Evolutionary conservation across 2,329 filamentous ascomycete genomes (phyloP), one percentile per base, ranked within the genome.

Genomic region (Parastagonospora nodorum): DNA sequence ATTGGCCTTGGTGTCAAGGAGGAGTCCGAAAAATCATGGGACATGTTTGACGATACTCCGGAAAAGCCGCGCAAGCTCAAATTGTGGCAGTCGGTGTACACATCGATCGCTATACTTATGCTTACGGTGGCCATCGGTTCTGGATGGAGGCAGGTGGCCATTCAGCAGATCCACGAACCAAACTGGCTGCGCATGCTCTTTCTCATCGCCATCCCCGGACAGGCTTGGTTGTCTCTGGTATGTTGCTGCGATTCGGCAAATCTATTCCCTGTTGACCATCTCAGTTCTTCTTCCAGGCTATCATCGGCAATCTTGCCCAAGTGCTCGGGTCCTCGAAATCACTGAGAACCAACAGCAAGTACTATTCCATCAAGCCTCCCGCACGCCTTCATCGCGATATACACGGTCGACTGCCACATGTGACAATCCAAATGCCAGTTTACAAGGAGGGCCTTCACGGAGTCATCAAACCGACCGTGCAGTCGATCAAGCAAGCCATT

Each of bases 401-500:
- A 4, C 55, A 51, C 79, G 88, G 41, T 73, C 76, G 74, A 68
- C 78, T 92, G 12, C 88, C 88, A 2, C 89, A 90, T 66, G 80
- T 90, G 57, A 80, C 77, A 2, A 88, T 95, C 36, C 90, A 96
- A 68, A 92, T 89, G 71, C 90, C 90, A 4, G 89, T 95, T 0
- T 95, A 94, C 78, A 94, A 93, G 72, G 90, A 95, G 71, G 89
- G 90, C 58, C 80, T 95, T 2, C 77, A 77, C 31, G 84, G 80
- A 54, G 90, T 95, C 72, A 92, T 92, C 64, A 82, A 81, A 15
- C 89, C 89, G 7, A 93, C 89, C 0, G 84, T 92, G 63, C 85
- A 85, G 64, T 92, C 88, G 2, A 82, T 92, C 74, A 91, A 91
- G 75, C 86, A 89, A 65, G 78, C 78, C 27, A 80, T 80, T 12